Evolutionary conservation across 106 monocot genomes (phyloP), one percentile per base, ranked within the genome.

Genomic region (Apostasia shenzhenica): DNA sequence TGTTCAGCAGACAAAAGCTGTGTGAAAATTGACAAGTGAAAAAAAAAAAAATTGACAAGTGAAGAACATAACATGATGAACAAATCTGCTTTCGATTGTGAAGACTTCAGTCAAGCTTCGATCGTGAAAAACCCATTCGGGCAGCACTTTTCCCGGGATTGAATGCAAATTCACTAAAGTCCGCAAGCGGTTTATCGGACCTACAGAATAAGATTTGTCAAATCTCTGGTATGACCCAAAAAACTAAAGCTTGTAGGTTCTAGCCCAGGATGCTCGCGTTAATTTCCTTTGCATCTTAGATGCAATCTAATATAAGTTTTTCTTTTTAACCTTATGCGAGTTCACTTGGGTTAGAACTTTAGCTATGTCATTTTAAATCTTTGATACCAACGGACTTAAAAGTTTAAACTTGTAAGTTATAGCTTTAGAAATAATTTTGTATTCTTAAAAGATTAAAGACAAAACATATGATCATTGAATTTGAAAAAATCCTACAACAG

Each of bases 81-180:
- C 9, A 41, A 8, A 59, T 9, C 26, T 9, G 41, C 26, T 26
- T 26, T 2, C 40, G 41, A 40, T 41, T 59, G 14, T 59, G 59
- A 42, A 40, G 59, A 41, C 10, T 40, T 59, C 59, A 59, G 41
- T 59, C 59, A 59, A 59, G 5, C 41, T 59, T 59, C 37, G 59
- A 8, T 1, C 2, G n/a, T 9, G 59, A 41, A 2, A 41, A 59
- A 0, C 6, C 59, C 26, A 45, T 42, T 72, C 71, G 48, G 38
- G 66, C 65, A 67, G 56, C 13, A 12, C 76, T 79, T 5, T 53
- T 69, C 12, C 59, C 53, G 3, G 69, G 65, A 55, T 45, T 68
- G 61, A 73, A 80, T 10, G 63, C 39, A 55, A 65, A 82, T 48
- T 79, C 46, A n/a, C 64, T 61, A 43, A 82, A 41, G 54, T 82